These are phyloP conservation scores for Priceomyces castillae DNA, from an alignment of 805 yeast species.

Conservation along the genomic window DNA sequence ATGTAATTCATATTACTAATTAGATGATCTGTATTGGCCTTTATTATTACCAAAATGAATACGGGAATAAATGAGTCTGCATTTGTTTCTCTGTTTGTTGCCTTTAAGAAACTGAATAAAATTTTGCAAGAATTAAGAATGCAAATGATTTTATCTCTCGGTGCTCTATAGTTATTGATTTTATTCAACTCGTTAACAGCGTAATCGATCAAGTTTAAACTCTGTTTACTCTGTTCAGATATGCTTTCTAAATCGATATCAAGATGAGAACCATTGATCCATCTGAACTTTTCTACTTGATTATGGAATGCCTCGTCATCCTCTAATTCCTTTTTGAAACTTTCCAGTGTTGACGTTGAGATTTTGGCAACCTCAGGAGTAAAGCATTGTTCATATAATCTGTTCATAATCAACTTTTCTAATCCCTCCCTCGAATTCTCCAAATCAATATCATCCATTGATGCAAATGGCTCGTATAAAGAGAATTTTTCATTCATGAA, in stretches of 20 bases:
- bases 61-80: slow-evolving; percentile 96
- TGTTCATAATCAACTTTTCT: slow-evolving; percentile 88
- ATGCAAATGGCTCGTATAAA: slow-evolving; percentile 68
- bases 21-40: slow-evolving; percentile 62
- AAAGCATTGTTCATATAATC: slow-evolving; percentile 73
- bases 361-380: slow-evolving; percentile 63
- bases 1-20: slow-evolving; percentile 80
- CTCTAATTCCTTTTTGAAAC: slow-evolving; percentile 55
- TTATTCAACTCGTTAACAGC: slow-evolving; percentile 76
- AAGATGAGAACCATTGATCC: slow-evolving; percentile 72
- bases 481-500: slow-evolving; percentile 67
- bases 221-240: slow-evolving; percentile 24
- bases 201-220: slow-evolving; percentile 46
- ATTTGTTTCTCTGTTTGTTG: slow-evolving; percentile 64
- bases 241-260: slow-evolving; percentile 58
- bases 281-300: slow-evolving; percentile 61
- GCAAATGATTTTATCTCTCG: slow-evolving; percentile 91
- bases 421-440: slow-evolving; percentile 84
- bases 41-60: slow-evolving; percentile 72
- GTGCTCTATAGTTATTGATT: slow-evolving; percentile 82
- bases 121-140: slow-evolving; percentile 89
- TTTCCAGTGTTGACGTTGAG: slow-evolving; percentile 32
- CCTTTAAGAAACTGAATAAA: slow-evolving; percentile 80
- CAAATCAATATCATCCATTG: slow-evolving; percentile 53
- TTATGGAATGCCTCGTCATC: slow-evolving; percentile 53